Evolutionary conservation across 2,329 filamentous ascomycete genomes (phyloP).

Genomic region (Arthrocladium fulminans): DNA sequence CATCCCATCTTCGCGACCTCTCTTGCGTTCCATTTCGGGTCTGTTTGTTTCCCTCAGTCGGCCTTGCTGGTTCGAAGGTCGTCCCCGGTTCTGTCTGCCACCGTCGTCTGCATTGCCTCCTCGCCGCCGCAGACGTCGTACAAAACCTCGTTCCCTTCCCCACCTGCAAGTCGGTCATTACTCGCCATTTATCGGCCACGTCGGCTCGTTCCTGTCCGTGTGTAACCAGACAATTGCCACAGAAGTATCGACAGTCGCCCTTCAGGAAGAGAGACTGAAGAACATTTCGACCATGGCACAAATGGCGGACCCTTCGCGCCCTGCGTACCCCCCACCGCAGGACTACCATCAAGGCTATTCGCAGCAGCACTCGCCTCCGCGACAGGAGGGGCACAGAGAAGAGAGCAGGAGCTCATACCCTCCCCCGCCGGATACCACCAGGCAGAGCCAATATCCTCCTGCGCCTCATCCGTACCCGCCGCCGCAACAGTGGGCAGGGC

Average conservation of each 20-base stretch:
- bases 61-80: slow-evolving; percentile 9
- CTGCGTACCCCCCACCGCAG: slow-evolving; percentile 20
- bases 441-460: slow-evolving; percentile 39
- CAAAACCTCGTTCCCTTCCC: slow-evolving; percentile 4
- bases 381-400: slow-evolving; percentile 9
- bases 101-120: slow-evolving; percentile 11
- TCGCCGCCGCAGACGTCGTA: slow-evolving; percentile 3
- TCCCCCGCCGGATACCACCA: slow-evolving; percentile 31
- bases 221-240: slow-evolving; percentile 12
- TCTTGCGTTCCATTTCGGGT: slow-evolving; percentile 2
- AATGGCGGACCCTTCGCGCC: slow-evolving; percentile 19
- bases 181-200: slow-evolving; percentile 17
- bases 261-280: slow-evolving; percentile 13
- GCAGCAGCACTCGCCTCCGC: slow-evolving; percentile 17
- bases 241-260: slow-evolving; percentile 8
- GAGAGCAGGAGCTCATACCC: slow-evolving; percentile 20
- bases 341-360: slow-evolving; percentile 18
- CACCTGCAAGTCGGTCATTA: slow-evolving; percentile 15
- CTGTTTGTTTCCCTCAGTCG: neutral
- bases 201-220: slow-evolving; percentile 19
- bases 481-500: slow-evolving; percentile 26
- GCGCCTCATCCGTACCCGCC: slow-evolving; percentile 26
- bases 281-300: slow-evolving; percentile 20
- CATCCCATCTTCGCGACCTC: neutral
- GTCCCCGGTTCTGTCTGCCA: slow-evolving; percentile 9